Evolutionary conservation across 805 yeast species (phyloP), one percentile per base, ranked within the genome.

Genomic region (Yamadazyma laniorum): DNA sequence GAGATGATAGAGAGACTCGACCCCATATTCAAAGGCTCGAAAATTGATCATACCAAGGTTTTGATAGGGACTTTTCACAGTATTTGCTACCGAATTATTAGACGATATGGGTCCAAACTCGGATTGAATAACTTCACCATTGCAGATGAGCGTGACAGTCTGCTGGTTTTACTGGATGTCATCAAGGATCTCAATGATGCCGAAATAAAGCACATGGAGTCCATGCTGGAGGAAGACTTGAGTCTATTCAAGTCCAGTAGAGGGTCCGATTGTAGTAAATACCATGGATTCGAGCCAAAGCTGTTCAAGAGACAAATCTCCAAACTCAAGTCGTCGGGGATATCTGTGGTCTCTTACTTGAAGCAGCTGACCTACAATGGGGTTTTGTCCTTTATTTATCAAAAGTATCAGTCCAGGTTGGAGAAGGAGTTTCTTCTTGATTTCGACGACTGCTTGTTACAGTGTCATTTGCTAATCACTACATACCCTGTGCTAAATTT

Each of bases 31-130:
- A 34, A 52, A 5, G 59, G 52, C 27, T 50, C 67, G 0, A 53
- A 58, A 4, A 55, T 77, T 38, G 60, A 67, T 25, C 47, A 68
- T 3, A 55, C 65, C 1, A 67, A 70, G 32, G 58, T 91, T 15
- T 60, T 81, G 40, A 77, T 90, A 23, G 98, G 97, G 1, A 93
- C 98, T 0, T 91, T 91, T 58, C 99, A 91, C 58, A 78, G 95
- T 34, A 72, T 91, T 12, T 87, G 96, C 53, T 72, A 72, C 42
- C 60, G 79, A 31, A 67, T 84, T 22, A 57, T 89, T 19, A 66
- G 72, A 41, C 65, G 63, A 16, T 75, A 75, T 57, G 91, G 93
- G 3, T 40, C 55, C 12, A 49, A 53, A 15, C 60, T 80, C 3
- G 82, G 79, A 1, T 51, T 73, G 17, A 52, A 46, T 18, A 54